A percentile compares a stretch with the other conserved stretches of the same genome.
Conservation (phyloP, 768 basidiomycete genomes). For the Ramaria rubella region DNA sequence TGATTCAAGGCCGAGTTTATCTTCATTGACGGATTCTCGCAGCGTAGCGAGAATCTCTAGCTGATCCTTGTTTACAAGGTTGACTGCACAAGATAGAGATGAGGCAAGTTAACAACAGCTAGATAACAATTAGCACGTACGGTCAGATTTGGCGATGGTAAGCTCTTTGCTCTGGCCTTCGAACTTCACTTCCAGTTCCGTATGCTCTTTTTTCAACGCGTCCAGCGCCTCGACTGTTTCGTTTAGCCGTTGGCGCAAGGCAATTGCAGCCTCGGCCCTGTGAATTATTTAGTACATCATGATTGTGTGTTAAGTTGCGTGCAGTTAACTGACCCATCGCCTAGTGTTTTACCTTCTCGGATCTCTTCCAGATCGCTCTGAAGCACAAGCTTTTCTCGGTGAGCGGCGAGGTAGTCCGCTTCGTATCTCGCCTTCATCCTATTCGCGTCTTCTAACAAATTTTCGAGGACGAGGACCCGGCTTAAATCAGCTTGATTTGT, state of each 20-base stretch:
- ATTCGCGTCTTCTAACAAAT: conserved; percentile 85
- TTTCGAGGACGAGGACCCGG: conserved; percentile 79
- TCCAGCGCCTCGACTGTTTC: conserved; percentile 84
- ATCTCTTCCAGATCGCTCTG: conserved; percentile 86
- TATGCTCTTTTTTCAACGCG: conserved; percentile 53
- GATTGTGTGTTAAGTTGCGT: background rate
- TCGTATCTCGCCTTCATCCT: conserved; percentile 88
- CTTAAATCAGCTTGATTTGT: conserved; percentile 74
- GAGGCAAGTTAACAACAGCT: conserved; percentile 11
- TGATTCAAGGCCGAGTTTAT: conserved; percentile 67
- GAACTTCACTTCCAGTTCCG: conserved; percentile 64
- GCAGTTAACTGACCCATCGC: conserved; percentile 58
- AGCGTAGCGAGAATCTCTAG: conserved; percentile 80
- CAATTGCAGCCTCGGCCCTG: conserved; percentile 82
- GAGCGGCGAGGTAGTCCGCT: conserved; percentile 75
- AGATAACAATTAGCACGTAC: conserved; percentile 45
- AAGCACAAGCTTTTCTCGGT: conserved; percentile 74
- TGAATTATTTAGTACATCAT: background rate
- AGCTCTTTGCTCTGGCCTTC: conserved; percentile 61
- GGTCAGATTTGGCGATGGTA: conserved; percentile 77
- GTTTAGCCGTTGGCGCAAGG: conserved; percentile 78
- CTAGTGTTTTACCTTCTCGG: conserved; percentile 72
- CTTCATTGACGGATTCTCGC: conserved; percentile 83
- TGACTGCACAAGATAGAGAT: conserved; percentile 45
- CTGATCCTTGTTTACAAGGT: conserved; percentile 89